A percentile compares a stretch with the other conserved stretches of the same genome.
Conservation (phyloP, 345 rosid species). For the Eutrema japonicum region DNA sequence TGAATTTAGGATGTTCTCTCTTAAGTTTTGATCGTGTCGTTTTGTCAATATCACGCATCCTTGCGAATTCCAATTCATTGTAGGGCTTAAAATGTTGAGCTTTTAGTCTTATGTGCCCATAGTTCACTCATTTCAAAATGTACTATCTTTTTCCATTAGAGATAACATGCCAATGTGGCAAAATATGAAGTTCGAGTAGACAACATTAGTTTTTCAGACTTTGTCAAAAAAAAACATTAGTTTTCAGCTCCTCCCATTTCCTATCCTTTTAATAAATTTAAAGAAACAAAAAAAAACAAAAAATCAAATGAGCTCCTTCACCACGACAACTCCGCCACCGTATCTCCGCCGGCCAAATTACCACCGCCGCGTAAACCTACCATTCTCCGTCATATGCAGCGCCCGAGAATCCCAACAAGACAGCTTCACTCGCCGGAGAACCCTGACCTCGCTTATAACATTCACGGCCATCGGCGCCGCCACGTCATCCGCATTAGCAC, state of each 20-base stretch:
- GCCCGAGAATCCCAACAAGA: slow-evolving; percentile 35
- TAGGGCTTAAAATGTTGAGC: no score
- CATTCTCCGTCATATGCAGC: slow-evolving; percentile 41
- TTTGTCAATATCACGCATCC: no score
- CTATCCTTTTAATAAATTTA: slow-evolving; percentile 27
- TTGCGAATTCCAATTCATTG: no score
- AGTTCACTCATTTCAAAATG: not conserved
- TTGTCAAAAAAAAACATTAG: not conserved
- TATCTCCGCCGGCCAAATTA: slow-evolving; percentile 48
- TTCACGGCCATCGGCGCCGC: slow-evolving; percentile 47
- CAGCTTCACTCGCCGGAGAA: slow-evolving; percentile 49
- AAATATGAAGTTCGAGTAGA: slow-evolving; percentile 31
- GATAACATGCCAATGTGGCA: slow-evolving; percentile 47
- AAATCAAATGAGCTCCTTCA: slow-evolving; percentile 51
- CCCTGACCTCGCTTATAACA: slow-evolving; percentile 45
- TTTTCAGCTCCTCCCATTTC: slow-evolving; percentile 37
- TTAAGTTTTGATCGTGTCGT: no score
- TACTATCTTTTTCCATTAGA: not conserved
- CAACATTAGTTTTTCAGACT: not conserved
- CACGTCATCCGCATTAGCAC: slow-evolving; percentile 52
- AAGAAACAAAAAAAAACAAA: slow-evolving; percentile 21
- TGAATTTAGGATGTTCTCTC: no score
- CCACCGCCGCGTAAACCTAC: slow-evolving; percentile 32
- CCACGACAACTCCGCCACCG: slow-evolving; percentile 46
- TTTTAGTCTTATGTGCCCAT: not conserved